Conservation (phyloP, 1,284 basidiomycete genomes). For the Ceratobasidium papillatum region DNA sequence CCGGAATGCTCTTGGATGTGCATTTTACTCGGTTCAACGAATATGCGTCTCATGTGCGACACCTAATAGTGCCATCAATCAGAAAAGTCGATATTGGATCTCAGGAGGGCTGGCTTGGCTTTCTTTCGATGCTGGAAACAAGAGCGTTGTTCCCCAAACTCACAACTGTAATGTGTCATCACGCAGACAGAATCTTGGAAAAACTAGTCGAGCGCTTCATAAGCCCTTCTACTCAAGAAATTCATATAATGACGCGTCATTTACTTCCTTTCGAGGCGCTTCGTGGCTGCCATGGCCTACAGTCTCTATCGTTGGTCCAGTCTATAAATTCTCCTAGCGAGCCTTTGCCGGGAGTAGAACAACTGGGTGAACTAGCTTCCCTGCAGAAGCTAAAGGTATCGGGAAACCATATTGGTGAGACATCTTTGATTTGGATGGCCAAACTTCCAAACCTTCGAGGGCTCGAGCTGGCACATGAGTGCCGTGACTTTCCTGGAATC, state of each 20-base stretch:
- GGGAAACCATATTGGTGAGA: not conserved
- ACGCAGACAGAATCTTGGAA: not conserved
- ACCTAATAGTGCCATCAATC: not conserved
- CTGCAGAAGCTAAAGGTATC: not conserved
- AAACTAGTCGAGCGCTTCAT: not conserved
- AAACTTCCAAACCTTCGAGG: not conserved
- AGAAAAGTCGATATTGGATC: not conserved
- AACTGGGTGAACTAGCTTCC: not conserved
- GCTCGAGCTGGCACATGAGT: not conserved
- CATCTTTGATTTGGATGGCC: not conserved
- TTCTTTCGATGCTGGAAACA: not conserved
- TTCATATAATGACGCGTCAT: not conserved
- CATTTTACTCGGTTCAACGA: not conserved
- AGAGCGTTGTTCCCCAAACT: not conserved
- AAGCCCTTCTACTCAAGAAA: not conserved
- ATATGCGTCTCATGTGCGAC: not conserved
- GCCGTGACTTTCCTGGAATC: not conserved
- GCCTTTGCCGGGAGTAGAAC: not conserved
- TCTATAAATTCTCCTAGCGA: not conserved
- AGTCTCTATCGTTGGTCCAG: not conserved
- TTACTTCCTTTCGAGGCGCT: not conserved
- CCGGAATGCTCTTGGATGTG: not conserved
- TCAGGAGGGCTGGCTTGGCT: not conserved
- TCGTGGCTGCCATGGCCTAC: not conserved
- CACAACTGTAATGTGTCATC: not conserved